Conservation (phyloP, 805 yeast species). For the Dipodascopsis tothii region DNA sequence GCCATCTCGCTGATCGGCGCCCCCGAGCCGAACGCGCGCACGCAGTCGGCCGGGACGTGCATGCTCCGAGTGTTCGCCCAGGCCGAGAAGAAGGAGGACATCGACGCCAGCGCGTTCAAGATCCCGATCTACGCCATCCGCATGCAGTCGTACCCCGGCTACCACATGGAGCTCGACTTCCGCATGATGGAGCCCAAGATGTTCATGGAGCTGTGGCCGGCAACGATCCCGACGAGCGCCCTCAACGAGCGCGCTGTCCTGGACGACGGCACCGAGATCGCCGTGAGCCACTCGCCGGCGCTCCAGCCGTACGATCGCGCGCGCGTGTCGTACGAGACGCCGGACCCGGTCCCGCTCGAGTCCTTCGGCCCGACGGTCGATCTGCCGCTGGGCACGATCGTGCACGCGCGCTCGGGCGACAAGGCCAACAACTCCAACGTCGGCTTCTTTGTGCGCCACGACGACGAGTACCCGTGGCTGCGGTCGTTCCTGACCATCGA, state of each 20-base stretch:
- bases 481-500: conserved; percentile 10
- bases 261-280: conserved; percentile 6
- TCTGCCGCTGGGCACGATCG: conserved; percentile 12
- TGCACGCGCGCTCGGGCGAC: conserved; percentile 24
- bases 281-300: conserved; percentile 1
- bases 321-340: conserved; percentile 17
- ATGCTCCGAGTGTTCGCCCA: conserved; percentile 10
- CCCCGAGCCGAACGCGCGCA: conserved; percentile 15
- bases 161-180: conserved; percentile 6
- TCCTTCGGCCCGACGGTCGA: conserved; percentile 18
- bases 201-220: conserved; percentile 10
- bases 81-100: not conserved
- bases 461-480: conserved; percentile 24
- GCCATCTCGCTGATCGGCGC: conserved; percentile 16
- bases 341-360: conserved; percentile 7
- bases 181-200: conserved; percentile 1
- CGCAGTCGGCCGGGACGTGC: conserved; percentile 15
- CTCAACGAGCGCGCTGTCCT: conserved; percentile 16
- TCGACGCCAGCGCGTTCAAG: not conserved
- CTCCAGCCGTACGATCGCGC: not conserved
- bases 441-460: conserved; percentile 22
- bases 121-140: conserved; percentile 1
- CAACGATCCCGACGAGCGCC: conserved; percentile 10
- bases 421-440: conserved; percentile 21
- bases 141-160: conserved; percentile 10